Evolutionary conservation across 306 rosid genomes (phyloP).

Genomic region (Quercus alba): DNA sequence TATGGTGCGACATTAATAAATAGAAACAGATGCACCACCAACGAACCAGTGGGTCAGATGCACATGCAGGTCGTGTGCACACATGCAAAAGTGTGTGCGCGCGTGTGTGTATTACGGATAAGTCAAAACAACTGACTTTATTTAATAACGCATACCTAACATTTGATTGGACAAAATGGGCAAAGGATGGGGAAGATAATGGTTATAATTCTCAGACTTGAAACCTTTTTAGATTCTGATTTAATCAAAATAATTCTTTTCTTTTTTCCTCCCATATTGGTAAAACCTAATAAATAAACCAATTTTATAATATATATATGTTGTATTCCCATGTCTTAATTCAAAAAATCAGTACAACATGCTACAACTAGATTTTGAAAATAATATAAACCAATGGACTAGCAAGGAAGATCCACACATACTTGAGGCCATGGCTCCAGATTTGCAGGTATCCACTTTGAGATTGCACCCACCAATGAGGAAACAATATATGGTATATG

Average conservation of each 20-base stretch:
- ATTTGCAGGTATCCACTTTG: constrained; percentile 49
- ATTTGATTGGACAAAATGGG: not conserved
- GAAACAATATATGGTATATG: constrained; percentile 68
- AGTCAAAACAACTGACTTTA: constrained; percentile 3
- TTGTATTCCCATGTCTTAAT: not conserved
- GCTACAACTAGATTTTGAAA: constrained; percentile 4
- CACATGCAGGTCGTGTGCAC: not conserved
- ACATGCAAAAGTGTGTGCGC: too few relatives aligned
- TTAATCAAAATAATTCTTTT: not conserved
- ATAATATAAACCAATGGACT: constrained; percentile 20
- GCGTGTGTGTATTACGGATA: not conserved
- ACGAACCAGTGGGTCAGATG: not conserved
- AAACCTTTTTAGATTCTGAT: constrained; percentile 12
- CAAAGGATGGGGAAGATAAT: not conserved
- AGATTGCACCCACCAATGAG: constrained; percentile 56
- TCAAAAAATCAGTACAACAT: not conserved
- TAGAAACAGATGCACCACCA: not conserved
- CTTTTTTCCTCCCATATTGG: not conserved
- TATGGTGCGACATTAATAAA: not conserved
- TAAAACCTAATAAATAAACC: not conserved
- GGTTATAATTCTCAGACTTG: constrained; percentile 1
- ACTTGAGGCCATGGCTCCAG: constrained; percentile 90
- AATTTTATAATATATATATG: not conserved
- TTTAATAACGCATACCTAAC: not conserved
- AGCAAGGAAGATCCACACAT: constrained; percentile 25